phyloP scores from a whole-genome alignment of 805 yeast species.

The Yamadazyma phyllophila region DNA sequence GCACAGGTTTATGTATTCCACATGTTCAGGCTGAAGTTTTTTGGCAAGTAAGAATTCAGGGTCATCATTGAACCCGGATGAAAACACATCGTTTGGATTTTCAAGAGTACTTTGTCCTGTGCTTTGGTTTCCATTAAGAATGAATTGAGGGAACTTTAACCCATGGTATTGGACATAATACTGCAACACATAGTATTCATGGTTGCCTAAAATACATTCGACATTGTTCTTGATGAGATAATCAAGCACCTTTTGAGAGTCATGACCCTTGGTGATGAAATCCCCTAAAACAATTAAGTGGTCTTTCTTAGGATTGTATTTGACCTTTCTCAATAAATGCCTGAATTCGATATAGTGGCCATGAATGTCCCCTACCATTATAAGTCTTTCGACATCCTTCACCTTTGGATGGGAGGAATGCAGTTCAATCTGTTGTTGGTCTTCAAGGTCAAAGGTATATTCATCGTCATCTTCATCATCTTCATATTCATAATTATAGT shows the following conservation, averaged over 20 bases:
- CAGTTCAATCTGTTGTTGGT: too few relatives aligned
- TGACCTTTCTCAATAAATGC: conserved; percentile 49
- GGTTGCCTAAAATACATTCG: conserved; percentile 84
- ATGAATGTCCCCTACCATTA: conserved; percentile 86
- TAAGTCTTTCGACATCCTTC: conserved; percentile 43
- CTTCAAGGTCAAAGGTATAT: too few relatives aligned
- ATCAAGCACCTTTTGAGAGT: conserved; percentile 67
- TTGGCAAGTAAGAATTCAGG: conserved; percentile 49
- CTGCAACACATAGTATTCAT: conserved; percentile 70
- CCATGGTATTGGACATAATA: conserved; percentile 63
- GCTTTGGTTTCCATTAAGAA: conserved; percentile 9
- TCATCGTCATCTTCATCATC: not conserved
- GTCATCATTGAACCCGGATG: conserved; percentile 26
- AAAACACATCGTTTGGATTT: too few relatives aligned
- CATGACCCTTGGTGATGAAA: conserved; percentile 80
- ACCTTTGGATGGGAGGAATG: not conserved
- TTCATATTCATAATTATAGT: not conserved
- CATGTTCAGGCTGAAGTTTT: conserved; percentile 57
- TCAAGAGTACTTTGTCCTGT: not conserved
- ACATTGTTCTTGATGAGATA: conserved; percentile 56
- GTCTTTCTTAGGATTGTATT: conserved; percentile 49
- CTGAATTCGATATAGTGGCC: conserved; percentile 63
- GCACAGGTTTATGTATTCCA: conserved; percentile 57
- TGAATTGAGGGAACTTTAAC: conserved; percentile 33
- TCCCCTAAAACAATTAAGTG: conserved; percentile 77